phyloP scores from a whole-genome alignment of 805 yeast species.

The Ogataea corticis region DNA sequence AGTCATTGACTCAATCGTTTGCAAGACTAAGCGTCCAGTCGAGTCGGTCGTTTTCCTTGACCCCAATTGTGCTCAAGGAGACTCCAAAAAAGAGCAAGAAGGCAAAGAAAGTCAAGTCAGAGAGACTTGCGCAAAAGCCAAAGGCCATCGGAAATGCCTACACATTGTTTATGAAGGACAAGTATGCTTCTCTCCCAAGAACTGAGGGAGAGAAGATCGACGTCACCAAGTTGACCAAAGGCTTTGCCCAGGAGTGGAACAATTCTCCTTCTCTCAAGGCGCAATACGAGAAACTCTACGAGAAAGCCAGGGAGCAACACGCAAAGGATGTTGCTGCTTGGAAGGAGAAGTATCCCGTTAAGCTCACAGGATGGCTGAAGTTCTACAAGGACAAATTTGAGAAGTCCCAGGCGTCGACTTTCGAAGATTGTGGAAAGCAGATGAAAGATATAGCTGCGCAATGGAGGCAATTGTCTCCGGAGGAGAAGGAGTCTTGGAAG shows the following conservation, averaged over 20 bases:
- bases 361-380: slow-evolving; percentile 24
- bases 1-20: slow-evolving; percentile 5
- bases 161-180: slow-evolving; percentile 18
- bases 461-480: slow-evolving; percentile 25
- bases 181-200: slow-evolving; percentile 6
- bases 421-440: slow-evolving; percentile 14
- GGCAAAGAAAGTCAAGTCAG: slow-evolving; percentile 9
- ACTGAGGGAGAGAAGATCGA: slow-evolving; percentile 6
- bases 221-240: slow-evolving; percentile 10
- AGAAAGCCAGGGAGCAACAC: slow-evolving; percentile 13
- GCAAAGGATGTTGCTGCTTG: slow-evolving; percentile 22
- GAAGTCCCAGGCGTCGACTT: slow-evolving; percentile 14
- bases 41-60: slow-evolving; percentile 11
- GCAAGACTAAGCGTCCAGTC: slow-evolving; percentile 4
- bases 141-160: slow-evolving; percentile 22
- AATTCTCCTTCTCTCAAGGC: slow-evolving; percentile 19
- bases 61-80: slow-evolving; percentile 15
- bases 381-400: slow-evolving; percentile 21
- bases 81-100: slow-evolving; percentile 10
- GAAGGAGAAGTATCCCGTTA: slow-evolving; percentile 25
- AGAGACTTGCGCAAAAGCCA: slow-evolving; percentile 24
- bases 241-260: slow-evolving; percentile 25
- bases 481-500: slow-evolving; percentile 26
- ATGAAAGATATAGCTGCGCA: slow-evolving; percentile 22
- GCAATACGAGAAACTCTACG: slow-evolving; percentile 9